phyloP scores from a whole-genome alignment of 2,329 filamentous ascomycete species.

The Parasarocladium wereldwijsianum region DNA sequence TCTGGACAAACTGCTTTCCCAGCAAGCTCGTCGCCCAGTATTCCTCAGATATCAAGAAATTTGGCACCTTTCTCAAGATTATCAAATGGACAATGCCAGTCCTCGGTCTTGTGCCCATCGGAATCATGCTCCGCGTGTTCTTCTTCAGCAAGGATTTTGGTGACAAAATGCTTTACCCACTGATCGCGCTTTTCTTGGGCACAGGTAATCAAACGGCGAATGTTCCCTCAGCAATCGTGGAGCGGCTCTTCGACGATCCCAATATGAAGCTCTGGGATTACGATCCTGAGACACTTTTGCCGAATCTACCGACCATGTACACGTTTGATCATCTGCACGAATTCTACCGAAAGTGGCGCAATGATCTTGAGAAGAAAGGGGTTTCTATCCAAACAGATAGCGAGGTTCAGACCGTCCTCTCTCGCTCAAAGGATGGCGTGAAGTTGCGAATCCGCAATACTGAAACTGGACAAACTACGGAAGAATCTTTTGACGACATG shows the following conservation, averaged over 20 bases:
- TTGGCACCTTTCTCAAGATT: constrained; percentile 39
- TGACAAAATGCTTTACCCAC: constrained; percentile 55
- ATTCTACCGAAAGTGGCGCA: constrained; percentile 46
- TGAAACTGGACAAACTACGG: constrained; percentile 30
- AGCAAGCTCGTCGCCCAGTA: constrained; percentile 41
- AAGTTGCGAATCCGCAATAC: constrained; percentile 31
- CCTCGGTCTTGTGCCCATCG: constrained; percentile 47
- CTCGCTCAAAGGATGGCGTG: constrained; percentile 35
- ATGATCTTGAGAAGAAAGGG: constrained; percentile 35
- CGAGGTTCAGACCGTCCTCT: constrained; percentile 36
- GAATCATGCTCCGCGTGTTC: constrained; percentile 50
- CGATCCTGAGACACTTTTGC: constrained; percentile 36
- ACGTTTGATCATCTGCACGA: constrained; percentile 47
- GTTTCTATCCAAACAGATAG: constrained; percentile 41
- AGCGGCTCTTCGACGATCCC: constrained; percentile 41
- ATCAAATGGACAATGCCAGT: constrained; percentile 45
- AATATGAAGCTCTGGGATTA: constrained; percentile 47
- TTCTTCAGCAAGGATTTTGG: constrained; percentile 55
- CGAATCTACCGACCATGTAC: constrained; percentile 50
- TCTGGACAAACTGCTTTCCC: constrained; percentile 53
- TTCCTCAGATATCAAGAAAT: constrained; percentile 39
- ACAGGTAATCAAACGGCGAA: constrained; percentile 63
- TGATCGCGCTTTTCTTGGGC: constrained; percentile 59
- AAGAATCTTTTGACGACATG: constrained; percentile 48
- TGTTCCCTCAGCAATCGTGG: constrained; percentile 53